Evolutionary conservation across 768 basidiomycete species (phyloP), one percentile per base, ranked within the genome.

Genomic region (Terana coerulea): DNA sequence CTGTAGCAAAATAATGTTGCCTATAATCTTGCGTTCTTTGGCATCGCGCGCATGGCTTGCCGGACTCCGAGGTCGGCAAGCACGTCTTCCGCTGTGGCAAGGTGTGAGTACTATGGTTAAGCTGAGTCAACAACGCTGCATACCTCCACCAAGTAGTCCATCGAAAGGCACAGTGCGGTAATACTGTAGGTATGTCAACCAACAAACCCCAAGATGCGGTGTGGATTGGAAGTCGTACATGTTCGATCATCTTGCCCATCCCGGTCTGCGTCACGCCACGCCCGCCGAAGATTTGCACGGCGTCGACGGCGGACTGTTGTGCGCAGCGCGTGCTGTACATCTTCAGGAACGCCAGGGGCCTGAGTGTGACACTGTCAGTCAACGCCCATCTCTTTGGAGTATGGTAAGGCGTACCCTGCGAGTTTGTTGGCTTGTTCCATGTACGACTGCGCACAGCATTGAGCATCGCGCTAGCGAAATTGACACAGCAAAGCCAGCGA

Each of bases 241-340:
- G 86, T 67, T 92, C 88, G 51, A 89, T 80, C 56, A 77, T 78
- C 45, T 72, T 72, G 26, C 90, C 90, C 87, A 91, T 90, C 28
- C 90, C 90, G n/a, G 81, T 80, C 66, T 79, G 77, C n/a, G 91
- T 92, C 57, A 94, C 78, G 29, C 87, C 91, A 45, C 91, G 80
- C 3, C 91, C 92, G 56, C 91, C 90, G 57, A 91, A 92, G 54
- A 92, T 77, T 73, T 86, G 86, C 5, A 92, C 86, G 28, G 91
- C 88, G 60, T 93, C 91, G 50, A 78, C 75, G 10, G 89, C 86
- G 11, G 89, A 89, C 41, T 86, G 81, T 62, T 90, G 88, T 0
- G 86, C 88, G 28, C 77, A 79, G 29, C 78, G 76, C 5, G 92
- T 92, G 30, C 78, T 75, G 60, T 85, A 82, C 73, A 81, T 84